A percentile compares a stretch with the other conserved stretches of the same genome.
These are phyloP conservation scores for Inonotus obliquus DNA, from an alignment of 1,284 basidiomycete genomes.

Conservation along the genomic window DNA sequence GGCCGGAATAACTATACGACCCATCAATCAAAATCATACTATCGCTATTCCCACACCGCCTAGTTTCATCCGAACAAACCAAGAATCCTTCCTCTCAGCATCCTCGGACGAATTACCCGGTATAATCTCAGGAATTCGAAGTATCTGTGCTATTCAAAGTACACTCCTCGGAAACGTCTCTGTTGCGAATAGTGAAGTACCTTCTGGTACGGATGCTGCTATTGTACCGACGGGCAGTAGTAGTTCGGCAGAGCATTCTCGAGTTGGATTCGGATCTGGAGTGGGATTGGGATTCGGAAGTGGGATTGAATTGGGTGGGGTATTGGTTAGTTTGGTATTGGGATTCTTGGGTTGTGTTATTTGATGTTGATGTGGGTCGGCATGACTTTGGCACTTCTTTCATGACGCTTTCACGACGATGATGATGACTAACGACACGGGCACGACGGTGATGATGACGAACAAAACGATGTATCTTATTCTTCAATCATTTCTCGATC, in stretches of 20 bases:
- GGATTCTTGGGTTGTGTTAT: background rate
- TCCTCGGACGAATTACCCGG: constrained; percentile 37
- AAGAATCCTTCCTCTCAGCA: constrained; percentile 43
- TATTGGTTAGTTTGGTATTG: background rate
- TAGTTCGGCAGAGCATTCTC: background rate
- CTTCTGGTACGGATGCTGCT: constrained; percentile 17
- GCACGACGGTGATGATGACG: background rate
- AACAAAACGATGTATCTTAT: no score
- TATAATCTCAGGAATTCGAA: constrained; percentile 45
- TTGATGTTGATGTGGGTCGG: background rate
- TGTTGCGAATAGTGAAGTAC: constrained; percentile 38
- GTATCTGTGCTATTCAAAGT: constrained; percentile 48
- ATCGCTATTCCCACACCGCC: no score
- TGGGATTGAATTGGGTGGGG: background rate
- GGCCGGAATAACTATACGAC: no score
- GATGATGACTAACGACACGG: background rate
- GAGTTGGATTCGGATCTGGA: background rate
- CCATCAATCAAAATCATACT: no score
- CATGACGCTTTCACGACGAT: background rate
- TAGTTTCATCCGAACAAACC: constrained; percentile 57
- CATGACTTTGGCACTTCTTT: background rate
- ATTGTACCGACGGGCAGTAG: background rate
- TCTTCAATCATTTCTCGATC: no score
- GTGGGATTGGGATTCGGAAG: background rate
- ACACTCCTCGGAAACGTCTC: constrained; percentile 50